Evolutionary conservation across 2,329 filamentous ascomycete genomes (phyloP), one percentile per base, ranked within the genome.

Genomic region (Fusarium avenaceum): DNA sequence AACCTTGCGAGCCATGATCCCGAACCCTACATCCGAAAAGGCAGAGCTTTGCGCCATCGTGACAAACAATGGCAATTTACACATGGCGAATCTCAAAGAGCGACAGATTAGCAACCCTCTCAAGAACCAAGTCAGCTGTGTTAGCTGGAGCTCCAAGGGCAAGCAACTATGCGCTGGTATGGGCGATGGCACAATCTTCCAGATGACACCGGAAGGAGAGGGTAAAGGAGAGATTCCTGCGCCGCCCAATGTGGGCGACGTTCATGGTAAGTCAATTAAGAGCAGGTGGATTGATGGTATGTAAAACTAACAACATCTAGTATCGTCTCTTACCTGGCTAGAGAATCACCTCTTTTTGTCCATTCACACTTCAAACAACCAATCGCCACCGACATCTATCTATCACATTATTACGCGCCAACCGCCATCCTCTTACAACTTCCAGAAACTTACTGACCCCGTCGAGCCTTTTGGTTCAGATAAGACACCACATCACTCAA

Each of bases 101-200:
- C 85, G 86, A 48, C 84, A 84, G 20, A 88, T 88, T 67, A 92
- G 92, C 33, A 85, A 81, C 67, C 82, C 73, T 1, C 82, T 97
- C 67, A 92, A 90, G 74, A 83, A 86, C 28, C 90, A 91, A 47
- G 94, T 97, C 28, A 94, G 90, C 76, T 96, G 92, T 74, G 86
- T 93, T 7, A 90, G 92, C 57, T 99, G 96, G 96, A 99, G 96
- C 78, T 91, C 89, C 63, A 93, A 90, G 76, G 96, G 96, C 46
- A 99, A 97, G 77, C 95, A 98, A 76, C 83, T 99, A 43, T 90
- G 97, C 44, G 94, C 93, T 70, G 96, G 96, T 17, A 83, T 96
- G 71, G 89, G 85, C 8, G 89, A 97, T 79, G 96, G 96, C 59
- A 90, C 89, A 14, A 89, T 91, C 52, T 86, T 87, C 57, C 94